phyloP scores from a whole-genome alignment of 768 basidiomycete species.

The Tulasnella sp. region DNA sequence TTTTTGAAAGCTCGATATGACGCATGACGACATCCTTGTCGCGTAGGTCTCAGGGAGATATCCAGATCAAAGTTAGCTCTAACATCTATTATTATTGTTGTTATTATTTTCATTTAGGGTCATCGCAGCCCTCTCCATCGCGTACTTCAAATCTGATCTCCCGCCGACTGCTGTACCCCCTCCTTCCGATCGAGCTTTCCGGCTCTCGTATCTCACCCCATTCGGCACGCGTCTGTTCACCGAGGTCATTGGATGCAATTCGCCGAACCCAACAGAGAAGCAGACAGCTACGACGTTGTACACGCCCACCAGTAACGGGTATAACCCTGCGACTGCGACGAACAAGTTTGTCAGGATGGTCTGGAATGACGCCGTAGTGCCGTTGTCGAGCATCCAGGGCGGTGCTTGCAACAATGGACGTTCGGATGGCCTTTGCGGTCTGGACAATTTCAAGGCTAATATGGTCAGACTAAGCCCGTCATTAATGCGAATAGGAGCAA shows the following conservation, averaged over 20 bases:
- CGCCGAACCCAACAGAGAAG: not conserved
- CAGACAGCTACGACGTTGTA: not conserved
- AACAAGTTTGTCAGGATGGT: constrained; percentile 2
- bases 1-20: not conserved
- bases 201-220: constrained; percentile 3
- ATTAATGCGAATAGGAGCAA: too few relatives aligned
- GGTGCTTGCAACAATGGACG: too few relatives aligned
- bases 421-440: too few relatives aligned
- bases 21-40: constrained; percentile 6
- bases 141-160: not conserved
- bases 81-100: too few relatives aligned
- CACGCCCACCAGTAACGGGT: constrained; percentile 2
- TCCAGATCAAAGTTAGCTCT: too few relatives aligned
- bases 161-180: not conserved
- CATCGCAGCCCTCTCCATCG: constrained; percentile 1
- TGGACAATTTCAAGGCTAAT: too few relatives aligned
- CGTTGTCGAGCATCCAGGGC: too few relatives aligned
- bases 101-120: too few relatives aligned
- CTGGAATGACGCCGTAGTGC: too few relatives aligned
- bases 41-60: too few relatives aligned
- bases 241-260: constrained; percentile 5
- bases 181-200: not conserved
- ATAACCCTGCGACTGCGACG: constrained; percentile 1
- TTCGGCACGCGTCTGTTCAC: not conserved
- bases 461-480: too few relatives aligned